These are phyloP conservation scores for Terana coerulea DNA, from an alignment of 768 basidiomycete species.

Conservation along the genomic window DNA sequence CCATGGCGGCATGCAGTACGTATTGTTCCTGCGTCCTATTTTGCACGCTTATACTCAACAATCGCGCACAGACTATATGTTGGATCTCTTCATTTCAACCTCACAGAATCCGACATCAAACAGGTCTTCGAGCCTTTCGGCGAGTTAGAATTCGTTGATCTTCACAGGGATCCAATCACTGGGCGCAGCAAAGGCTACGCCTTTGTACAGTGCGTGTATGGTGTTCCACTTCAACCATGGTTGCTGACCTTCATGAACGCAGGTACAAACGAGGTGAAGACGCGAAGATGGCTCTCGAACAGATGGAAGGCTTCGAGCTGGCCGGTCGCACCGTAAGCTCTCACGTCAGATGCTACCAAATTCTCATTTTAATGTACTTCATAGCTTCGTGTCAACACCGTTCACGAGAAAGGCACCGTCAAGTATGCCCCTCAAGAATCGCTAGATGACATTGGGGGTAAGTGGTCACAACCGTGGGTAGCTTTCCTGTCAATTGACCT, in stretches of 20 bases:
- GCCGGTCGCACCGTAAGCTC: constrained; percentile 83
- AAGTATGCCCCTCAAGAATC: constrained; percentile 75
- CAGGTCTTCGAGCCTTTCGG: constrained; percentile 99
- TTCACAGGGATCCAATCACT: constrained; percentile 92
- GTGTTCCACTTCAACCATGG: constrained; percentile 4
- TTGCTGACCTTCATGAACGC: background rate
- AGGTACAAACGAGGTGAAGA: constrained; percentile 91
- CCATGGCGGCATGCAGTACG: constrained; percentile 79
- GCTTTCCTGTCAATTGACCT: background rate
- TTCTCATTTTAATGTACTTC: background rate
- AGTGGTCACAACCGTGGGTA: constrained; percentile 14
- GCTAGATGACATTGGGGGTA: constrained; percentile 89
- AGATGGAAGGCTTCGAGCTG: constrained; percentile 98
- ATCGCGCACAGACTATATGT: constrained; percentile 75
- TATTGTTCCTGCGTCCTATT: constrained; percentile 26
- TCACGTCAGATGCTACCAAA: background rate
- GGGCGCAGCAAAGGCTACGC: constrained; percentile 97
- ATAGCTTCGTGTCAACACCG: constrained; percentile 82
- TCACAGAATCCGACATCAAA: constrained; percentile 94
- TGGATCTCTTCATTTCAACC: constrained; percentile 94
- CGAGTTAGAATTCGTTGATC: constrained; percentile 96
- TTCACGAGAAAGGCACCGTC: constrained; percentile 83
- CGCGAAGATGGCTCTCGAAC: constrained; percentile 94
- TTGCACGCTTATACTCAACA: constrained; percentile 16
- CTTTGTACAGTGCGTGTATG: constrained; percentile 92